Conservation (phyloP, 2,329 filamentous ascomycete genomes). For the Chaetomiaceae sp. region DNA sequence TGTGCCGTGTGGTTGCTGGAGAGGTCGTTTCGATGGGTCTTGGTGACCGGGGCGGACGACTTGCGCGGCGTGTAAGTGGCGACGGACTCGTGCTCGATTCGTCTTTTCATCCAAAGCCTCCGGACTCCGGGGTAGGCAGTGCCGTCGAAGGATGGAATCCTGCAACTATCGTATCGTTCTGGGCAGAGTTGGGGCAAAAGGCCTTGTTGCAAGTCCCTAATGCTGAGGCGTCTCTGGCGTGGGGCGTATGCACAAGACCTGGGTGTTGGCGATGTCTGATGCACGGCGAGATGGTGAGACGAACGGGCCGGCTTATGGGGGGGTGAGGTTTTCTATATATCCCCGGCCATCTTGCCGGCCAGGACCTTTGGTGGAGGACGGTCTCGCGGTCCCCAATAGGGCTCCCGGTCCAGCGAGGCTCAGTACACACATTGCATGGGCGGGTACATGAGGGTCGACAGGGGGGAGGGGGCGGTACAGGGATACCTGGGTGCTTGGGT, state of each 20-base stretch:
- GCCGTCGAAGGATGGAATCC: neutral
- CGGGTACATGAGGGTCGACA: conserved; percentile 12
- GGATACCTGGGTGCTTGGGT: conserved; percentile 14
- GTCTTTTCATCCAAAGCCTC: neutral
- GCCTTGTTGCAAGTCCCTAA: neutral
- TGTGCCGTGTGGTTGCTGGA: neutral
- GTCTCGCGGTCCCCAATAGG: conserved; percentile 22
- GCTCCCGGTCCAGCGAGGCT: conserved; percentile 25
- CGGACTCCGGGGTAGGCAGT: neutral
- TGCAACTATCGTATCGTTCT: neutral
- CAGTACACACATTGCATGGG: conserved; percentile 26
- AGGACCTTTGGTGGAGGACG: conserved; percentile 26
- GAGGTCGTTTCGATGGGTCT: neutral
- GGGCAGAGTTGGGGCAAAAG: neutral
- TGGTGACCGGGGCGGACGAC: neutral
- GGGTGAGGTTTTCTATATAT: conserved; percentile 29
- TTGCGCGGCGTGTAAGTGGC: neutral
- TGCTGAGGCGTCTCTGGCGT: conserved; percentile 1
- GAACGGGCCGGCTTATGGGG: conserved; percentile 15
- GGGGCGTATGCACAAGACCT: conserved; percentile 1
- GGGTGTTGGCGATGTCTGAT: conserved; percentile 16
- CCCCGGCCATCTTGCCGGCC: conserved; percentile 22
- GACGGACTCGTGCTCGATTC: neutral
- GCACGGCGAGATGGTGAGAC: conserved; percentile 11
- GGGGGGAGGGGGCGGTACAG: conserved; percentile 15